A percentile compares a stretch with the other conserved stretches of the same genome.
Conservation (phyloP, 495 filamentous ascomycete species). For the Aspergillus conjunctus region DNA sequence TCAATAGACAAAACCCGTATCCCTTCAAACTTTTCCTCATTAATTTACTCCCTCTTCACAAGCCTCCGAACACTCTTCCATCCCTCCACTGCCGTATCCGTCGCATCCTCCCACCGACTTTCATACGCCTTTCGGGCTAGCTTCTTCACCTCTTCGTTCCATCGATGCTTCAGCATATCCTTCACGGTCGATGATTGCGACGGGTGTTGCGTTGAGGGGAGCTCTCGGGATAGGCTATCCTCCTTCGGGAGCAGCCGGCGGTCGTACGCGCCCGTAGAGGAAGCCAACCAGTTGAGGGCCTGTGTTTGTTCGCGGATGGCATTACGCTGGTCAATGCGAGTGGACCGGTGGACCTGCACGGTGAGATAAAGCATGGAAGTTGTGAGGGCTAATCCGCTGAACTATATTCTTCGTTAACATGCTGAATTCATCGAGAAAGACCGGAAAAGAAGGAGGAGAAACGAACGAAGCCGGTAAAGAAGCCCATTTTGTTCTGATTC, state of each 20-base stretch:
- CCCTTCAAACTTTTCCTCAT: neutral
- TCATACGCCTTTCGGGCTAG: slow-evolving; percentile 67
- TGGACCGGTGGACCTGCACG: slow-evolving; percentile 70
- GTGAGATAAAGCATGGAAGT: slow-evolving; percentile 80
- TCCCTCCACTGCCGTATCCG: slow-evolving; percentile 46
- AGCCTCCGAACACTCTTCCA: slow-evolving; percentile 36
- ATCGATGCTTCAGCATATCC: slow-evolving; percentile 73
- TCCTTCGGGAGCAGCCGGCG: slow-evolving; percentile 39
- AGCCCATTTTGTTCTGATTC: slow-evolving; percentile 59
- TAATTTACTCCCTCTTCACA: slow-evolving; percentile 40
- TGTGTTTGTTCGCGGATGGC: slow-evolving; percentile 71
- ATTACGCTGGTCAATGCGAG: slow-evolving; percentile 67
- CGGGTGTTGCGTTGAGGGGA: slow-evolving; percentile 15
- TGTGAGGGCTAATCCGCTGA: slow-evolving; percentile 85
- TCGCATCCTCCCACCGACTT: slow-evolving; percentile 62
- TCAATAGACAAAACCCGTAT: neutral
- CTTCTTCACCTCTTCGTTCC: slow-evolving; percentile 75
- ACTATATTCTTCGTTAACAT: slow-evolving; percentile 30
- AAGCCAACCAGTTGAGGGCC: slow-evolving; percentile 57
- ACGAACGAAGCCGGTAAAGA: slow-evolving; percentile 81
- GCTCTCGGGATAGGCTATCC: slow-evolving; percentile 28
- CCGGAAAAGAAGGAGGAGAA: slow-evolving; percentile 14
- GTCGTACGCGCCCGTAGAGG: slow-evolving; percentile 50
- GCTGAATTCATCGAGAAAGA: slow-evolving; percentile 11
- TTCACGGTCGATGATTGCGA: slow-evolving; percentile 49